Percentiles rank a stretch among this genome's conserved stretches.
Conservation (phyloP, 495 filamentous ascomycete genomes). For the Copromyces sp. region DNA sequence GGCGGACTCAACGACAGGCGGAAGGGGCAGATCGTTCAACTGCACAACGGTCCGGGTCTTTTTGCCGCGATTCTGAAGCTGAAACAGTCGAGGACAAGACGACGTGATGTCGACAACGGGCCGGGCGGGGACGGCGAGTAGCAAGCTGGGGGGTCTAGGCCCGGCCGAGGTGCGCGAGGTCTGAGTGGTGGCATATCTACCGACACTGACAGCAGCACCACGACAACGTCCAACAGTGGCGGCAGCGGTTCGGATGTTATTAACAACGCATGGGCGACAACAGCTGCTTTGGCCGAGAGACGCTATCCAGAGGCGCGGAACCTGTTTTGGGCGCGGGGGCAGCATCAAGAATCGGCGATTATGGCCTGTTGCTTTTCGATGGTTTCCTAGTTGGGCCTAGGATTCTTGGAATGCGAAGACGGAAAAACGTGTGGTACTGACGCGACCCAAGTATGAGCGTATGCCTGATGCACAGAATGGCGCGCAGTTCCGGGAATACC, state of each 20-base stretch:
- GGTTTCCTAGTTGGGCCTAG: background rate
- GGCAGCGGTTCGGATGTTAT: slow-evolving; percentile 3
- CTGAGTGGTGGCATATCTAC: background rate
- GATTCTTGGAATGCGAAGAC: background rate
- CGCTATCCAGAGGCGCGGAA: slow-evolving; percentile 17
- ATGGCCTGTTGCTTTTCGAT: background rate
- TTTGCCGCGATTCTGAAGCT: slow-evolving; percentile 22
- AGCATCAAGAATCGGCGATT: slow-evolving; percentile 22
- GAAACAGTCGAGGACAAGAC: background rate
- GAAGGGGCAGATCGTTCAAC: slow-evolving; percentile 49
- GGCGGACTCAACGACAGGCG: background rate
- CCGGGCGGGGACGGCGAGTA: background rate
- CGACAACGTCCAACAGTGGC: slow-evolving; percentile 17
- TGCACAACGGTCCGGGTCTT: slow-evolving; percentile 44
- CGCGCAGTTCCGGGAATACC: background rate
- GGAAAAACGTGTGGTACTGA: background rate
- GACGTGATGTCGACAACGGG: background rate
- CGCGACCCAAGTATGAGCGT: background rate
- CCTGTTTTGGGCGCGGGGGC: slow-evolving; percentile 13
- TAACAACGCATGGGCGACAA: background rate
- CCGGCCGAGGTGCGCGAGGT: slow-evolving; percentile 1
- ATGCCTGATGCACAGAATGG: background rate
- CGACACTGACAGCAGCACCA: background rate
- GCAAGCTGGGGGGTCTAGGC: slow-evolving; percentile 3
- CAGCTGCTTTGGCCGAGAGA: slow-evolving; percentile 7